phyloP scores from a whole-genome alignment of 2,329 filamentous ascomycete species.

The Pseudocercospora cruenta region DNA sequence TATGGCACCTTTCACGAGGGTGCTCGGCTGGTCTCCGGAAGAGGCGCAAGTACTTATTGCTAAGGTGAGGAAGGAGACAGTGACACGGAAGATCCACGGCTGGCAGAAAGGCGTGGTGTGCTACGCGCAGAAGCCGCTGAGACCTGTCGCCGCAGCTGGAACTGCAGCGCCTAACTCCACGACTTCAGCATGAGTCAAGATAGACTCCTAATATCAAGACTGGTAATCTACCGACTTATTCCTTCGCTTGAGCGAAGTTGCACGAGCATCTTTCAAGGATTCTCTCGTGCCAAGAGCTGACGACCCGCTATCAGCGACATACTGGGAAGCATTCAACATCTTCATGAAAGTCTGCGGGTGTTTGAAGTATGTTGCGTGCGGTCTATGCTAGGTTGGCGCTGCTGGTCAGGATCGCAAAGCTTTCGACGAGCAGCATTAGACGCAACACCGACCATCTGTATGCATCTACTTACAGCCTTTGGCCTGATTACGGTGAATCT shows the following conservation, averaged over 20 bases:
- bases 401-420: too few species aligned
- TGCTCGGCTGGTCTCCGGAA: slow-evolving; percentile 48
- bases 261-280: not conserved
- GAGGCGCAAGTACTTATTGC: slow-evolving; percentile 52
- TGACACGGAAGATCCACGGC: slow-evolving; percentile 26
- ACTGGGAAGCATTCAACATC: too few species aligned
- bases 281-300: not conserved
- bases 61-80: slow-evolving; percentile 45
- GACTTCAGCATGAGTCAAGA: not conserved
- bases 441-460: too few species aligned
- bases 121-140: not conserved
- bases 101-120: slow-evolving; percentile 29
- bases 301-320: not conserved
- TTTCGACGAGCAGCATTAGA: too few species aligned
- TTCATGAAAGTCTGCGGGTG: not conserved
- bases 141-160: not conserved
- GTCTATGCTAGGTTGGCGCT: not conserved
- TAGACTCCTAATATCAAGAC: not conserved
- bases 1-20: slow-evolving; percentile 47
- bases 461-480: too few species aligned
- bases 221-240: not conserved
- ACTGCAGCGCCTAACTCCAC: not conserved
- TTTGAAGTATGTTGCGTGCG: not conserved
- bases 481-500: too few species aligned
- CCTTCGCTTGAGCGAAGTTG: not conserved